Evolutionary conservation across 2,329 filamentous ascomycete genomes (phyloP).

Genomic region (Emergomyces pasteurianus): DNA sequence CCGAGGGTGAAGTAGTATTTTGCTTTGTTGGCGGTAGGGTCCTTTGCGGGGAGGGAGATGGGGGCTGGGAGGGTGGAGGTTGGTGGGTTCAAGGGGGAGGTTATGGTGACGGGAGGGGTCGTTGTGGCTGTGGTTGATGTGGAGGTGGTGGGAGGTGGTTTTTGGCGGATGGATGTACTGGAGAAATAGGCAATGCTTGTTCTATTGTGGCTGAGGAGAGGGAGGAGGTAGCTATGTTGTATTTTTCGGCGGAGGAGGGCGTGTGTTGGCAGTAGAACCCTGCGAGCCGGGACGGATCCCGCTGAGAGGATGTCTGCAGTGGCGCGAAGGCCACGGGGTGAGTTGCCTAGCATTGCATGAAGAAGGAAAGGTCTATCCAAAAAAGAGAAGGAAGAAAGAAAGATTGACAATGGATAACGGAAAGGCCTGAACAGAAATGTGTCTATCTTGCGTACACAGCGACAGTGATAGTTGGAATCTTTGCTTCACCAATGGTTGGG

Average conservation of each 20-base stretch:
- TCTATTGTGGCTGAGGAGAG: background rate
- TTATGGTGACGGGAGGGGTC: background rate
- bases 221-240: background rate
- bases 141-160: background rate
- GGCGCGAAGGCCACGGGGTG: background rate
- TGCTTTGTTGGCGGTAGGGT: conserved; percentile 29
- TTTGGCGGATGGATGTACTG: background rate
- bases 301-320: background rate
- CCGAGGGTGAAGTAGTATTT: conserved; percentile 41
- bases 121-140: background rate
- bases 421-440: background rate
- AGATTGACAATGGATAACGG: background rate
- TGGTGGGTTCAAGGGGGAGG: conserved; percentile 53
- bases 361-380: background rate
- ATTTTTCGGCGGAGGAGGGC: background rate
- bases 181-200: background rate
- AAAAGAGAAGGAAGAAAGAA: background rate
- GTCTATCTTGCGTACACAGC: background rate
- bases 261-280: background rate
- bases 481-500: no score
- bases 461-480: no score
- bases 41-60: conserved; percentile 47
- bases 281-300: background rate
- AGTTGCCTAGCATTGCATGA: conserved; percentile 1
- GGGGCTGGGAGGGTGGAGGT: conserved; percentile 59